These are phyloP conservation scores for Myxozyma monticola DNA, from an alignment of 805 yeast species.

Conservation along the genomic window DNA sequence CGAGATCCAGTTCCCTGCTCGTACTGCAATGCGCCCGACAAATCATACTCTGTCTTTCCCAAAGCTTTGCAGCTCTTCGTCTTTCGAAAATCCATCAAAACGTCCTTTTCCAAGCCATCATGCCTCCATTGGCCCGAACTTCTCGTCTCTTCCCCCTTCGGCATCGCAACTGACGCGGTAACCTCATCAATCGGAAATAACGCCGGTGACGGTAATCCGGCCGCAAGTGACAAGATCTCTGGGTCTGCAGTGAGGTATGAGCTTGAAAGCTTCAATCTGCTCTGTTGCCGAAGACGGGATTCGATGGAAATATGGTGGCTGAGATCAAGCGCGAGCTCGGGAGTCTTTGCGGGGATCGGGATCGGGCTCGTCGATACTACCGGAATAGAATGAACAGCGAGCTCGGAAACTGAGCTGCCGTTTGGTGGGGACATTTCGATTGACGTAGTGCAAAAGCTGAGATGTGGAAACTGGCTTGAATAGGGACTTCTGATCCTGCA, in stretches of 20 bases:
- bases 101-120: conserved; percentile 55
- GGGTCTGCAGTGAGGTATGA: conserved; percentile 64
- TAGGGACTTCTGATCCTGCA: no score
- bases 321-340: conserved; percentile 57
- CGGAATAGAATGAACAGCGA: no score
- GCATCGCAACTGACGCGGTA: conserved; percentile 47
- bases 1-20: conserved; percentile 82
- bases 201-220: conserved; percentile 88
- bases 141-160: conserved; percentile 9
- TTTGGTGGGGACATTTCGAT: no score
- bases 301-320: conserved; percentile 75
- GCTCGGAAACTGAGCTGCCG: no score
- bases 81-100: conserved; percentile 10
- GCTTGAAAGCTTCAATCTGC: conserved; percentile 85
- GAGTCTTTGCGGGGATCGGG: no score
- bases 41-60: conserved; percentile 56
- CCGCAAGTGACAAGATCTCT: conserved; percentile 83
- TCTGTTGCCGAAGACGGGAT: conserved; percentile 64
- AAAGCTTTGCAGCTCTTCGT: conserved; percentile 31
- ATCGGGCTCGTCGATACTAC: no score
- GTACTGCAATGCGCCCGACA: conserved; percentile 85
- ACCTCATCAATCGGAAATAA: conserved; percentile 89
- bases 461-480: no score
- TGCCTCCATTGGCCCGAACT: conserved; percentile 72
- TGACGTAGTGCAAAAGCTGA: no score